Evolutionary conservation across 495 filamentous ascomycete species (phyloP).

Genomic region (Platismatia glauca): DNA sequence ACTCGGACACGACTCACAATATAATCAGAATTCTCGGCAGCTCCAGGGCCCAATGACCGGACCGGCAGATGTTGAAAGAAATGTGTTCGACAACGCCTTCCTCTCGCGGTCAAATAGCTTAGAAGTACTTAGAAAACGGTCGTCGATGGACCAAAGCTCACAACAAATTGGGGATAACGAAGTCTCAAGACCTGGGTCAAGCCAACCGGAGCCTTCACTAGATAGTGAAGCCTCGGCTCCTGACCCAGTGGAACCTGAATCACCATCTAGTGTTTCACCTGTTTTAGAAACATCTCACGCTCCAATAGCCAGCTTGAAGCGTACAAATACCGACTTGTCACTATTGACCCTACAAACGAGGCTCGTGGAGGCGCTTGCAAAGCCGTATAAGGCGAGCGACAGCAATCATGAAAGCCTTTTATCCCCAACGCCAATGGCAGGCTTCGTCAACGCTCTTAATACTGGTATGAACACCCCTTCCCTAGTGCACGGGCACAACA

Average conservation of each 20-base stretch:
- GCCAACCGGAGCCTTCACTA: conserved; percentile 21
- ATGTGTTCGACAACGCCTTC: conserved; percentile 77
- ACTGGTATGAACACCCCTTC: conserved; percentile 23
- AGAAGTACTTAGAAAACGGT: conserved; percentile 25
- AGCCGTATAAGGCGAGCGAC: conserved; percentile 52
- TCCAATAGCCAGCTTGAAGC: conserved; percentile 61
- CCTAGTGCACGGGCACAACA: conserved; percentile 71
- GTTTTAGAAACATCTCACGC: conserved; percentile 2
- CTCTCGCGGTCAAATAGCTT: conserved; percentile 40
- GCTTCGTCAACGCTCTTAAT: conserved; percentile 34
- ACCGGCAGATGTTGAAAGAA: conserved; percentile 59
- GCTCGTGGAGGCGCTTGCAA: conserved; percentile 80
- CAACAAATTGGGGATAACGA: conserved; percentile 41
- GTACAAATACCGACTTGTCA: conserved; percentile 77
- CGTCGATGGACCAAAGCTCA: conserved; percentile 40
- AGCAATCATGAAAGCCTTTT: conserved; percentile 29
- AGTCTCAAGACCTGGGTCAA: conserved; percentile 17
- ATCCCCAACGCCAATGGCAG: conserved; percentile 38
- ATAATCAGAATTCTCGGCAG: conserved; percentile 32
- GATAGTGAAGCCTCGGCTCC: conserved; percentile 16
- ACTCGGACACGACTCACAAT: conserved; percentile 46
- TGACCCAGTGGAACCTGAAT: conserved; percentile 17
- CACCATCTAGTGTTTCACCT: conserved; percentile 10
- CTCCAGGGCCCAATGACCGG: conserved; percentile 61
- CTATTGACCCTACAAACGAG: conserved; percentile 65